Evolutionary conservation across 331 rosid genomes (phyloP).

Genomic region (Phaseolus coccineus): DNA sequence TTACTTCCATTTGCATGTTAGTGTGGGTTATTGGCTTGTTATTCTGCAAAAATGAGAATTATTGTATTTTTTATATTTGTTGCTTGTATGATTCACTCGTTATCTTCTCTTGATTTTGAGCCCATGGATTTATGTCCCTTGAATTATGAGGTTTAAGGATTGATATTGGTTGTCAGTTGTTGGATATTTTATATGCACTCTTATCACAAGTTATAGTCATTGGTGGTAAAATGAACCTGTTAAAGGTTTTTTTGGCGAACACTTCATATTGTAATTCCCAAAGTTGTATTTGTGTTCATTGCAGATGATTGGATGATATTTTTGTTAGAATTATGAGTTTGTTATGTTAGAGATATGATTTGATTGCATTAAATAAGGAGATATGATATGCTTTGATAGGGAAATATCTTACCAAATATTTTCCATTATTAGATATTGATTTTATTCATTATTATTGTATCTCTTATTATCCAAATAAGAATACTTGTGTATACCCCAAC

Average conservation of each 20-base stretch:
- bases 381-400: too few species aligned
- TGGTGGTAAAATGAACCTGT: not conserved
- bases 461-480: too few species aligned
- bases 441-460: too few species aligned
- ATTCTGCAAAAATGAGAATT: not conserved
- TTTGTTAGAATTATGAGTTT: too few species aligned
- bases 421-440: too few species aligned
- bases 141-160: not conserved
- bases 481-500: too few species aligned
- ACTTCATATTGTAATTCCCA: not conserved
- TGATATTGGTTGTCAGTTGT: not conserved
- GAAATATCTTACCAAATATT: too few species aligned
- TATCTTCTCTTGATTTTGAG: constrained; percentile 15
- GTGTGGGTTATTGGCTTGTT: constrained; percentile 24
- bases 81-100: constrained; percentile 8
- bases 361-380: too few species aligned
- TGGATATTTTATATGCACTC: not conserved
- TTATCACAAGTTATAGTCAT: not conserved
- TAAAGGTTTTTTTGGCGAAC: not conserved
- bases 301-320: too few species aligned
- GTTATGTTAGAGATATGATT: too few species aligned
- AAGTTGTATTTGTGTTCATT: too few species aligned
- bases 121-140: not conserved
- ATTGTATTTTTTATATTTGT: constrained; percentile 16
- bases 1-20: constrained; percentile 27